phyloP scores from a whole-genome alignment of 768 basidiomycete species.

The Agaricus blazei region DNA sequence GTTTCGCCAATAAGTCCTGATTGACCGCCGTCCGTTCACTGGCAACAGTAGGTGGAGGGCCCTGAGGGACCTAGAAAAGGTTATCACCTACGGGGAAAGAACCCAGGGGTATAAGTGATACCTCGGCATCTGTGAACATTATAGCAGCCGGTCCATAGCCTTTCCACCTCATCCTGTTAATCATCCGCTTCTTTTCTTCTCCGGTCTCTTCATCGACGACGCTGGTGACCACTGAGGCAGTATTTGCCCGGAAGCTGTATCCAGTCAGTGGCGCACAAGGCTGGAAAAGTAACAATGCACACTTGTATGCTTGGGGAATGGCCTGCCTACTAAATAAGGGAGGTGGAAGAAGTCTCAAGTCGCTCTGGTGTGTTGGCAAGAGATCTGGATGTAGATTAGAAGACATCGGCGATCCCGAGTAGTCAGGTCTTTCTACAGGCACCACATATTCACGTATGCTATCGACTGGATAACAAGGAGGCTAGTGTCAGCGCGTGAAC shows the following conservation, averaged over 20 bases:
- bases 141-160: conserved; percentile 73
- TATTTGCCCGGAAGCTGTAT: conserved; percentile 70
- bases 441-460: conserved; percentile 68
- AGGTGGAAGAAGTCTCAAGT: conserved; percentile 77
- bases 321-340: conserved; percentile 84
- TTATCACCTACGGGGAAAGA: background rate
- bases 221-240: conserved; percentile 66
- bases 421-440: conserved; percentile 45
- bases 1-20: conserved; percentile 44
- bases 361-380: conserved; percentile 33
- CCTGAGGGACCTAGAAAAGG: conserved; percentile 53
- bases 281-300: background rate
- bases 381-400: conserved; percentile 47
- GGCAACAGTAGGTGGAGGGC: conserved; percentile 58
- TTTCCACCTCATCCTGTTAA: conserved; percentile 85
- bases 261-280: background rate
- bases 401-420: background rate
- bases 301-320: conserved; percentile 83
- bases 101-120: conserved; percentile 14
- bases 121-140: conserved; percentile 57
- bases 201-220: conserved; percentile 71
- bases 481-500: background rate
- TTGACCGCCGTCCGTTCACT: conserved; percentile 52
- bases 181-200: conserved; percentile 75
- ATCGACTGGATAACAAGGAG: conserved; percentile 46